Evolutionary conservation across 768 basidiomycete genomes (phyloP).

Genomic region (Kwoniella europaea): DNA sequence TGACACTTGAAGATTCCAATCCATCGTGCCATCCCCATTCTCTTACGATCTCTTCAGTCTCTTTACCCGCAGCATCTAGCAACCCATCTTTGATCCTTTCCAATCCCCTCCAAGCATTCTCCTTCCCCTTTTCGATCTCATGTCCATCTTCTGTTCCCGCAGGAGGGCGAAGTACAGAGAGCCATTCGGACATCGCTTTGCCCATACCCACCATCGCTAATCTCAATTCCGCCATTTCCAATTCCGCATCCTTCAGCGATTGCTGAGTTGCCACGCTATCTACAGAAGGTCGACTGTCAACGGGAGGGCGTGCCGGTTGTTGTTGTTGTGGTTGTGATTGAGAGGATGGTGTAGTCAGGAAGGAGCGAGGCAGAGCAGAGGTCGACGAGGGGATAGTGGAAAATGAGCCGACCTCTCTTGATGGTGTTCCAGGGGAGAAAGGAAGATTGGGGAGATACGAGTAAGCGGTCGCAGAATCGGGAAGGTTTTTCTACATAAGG

Average conservation of each 20-base stretch:
- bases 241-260: slow-evolving; percentile 44
- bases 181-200: slow-evolving; percentile 52
- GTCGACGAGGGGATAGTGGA: slow-evolving; percentile 39
- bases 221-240: slow-evolving; percentile 54
- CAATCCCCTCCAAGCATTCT: slow-evolving; percentile 43
- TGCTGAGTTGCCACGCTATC: slow-evolving; percentile 32
- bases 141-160: not conserved
- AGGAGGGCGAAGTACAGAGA: slow-evolving; percentile 24
- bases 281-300: slow-evolving; percentile 22
- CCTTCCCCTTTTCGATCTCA: slow-evolving; percentile 5
- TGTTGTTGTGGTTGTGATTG: not conserved
- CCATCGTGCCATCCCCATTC: slow-evolving; percentile 54
- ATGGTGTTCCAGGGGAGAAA: slow-evolving; percentile 42
- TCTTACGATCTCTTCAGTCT: slow-evolving; percentile 44
- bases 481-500: slow-evolving; percentile 73
- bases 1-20: slow-evolving; percentile 34
- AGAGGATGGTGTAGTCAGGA: slow-evolving; percentile 9
- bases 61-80: slow-evolving; percentile 46
- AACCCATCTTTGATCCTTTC: slow-evolving; percentile 44
- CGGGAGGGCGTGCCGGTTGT: slow-evolving; percentile 2
- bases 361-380: slow-evolving; percentile 31
- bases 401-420: slow-evolving; percentile 32
- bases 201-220: slow-evolving; percentile 58
- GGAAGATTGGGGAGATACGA: slow-evolving; percentile 50
- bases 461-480: slow-evolving; percentile 72